These are phyloP conservation scores for Cryphonectria carpinicola DNA, from an alignment of 2,329 filamentous ascomycete species.

Conservation along the genomic window DNA sequence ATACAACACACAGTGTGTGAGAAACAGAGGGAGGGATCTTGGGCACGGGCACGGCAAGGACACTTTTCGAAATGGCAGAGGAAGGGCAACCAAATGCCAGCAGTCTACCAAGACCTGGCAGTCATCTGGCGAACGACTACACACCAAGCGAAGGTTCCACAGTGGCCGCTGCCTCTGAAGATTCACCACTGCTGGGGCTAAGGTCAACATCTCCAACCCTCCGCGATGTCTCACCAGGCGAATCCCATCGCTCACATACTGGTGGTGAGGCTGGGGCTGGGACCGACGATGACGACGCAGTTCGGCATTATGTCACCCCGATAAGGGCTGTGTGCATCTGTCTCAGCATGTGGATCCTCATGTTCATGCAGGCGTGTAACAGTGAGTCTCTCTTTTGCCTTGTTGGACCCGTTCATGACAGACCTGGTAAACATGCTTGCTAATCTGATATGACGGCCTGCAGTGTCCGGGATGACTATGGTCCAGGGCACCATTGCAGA, in stretches of 20 bases:
- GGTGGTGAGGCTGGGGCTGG: not conserved
- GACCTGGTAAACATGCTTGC: not conserved
- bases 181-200: slow-evolving; percentile 37
- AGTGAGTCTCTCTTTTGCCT: not conserved
- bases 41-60: not conserved
- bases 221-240: slow-evolving; percentile 29
- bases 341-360: slow-evolving; percentile 57
- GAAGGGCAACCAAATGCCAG: not conserved
- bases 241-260: not conserved
- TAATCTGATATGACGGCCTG: slow-evolving; percentile 37
- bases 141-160: slow-evolving; percentile 14
- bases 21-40: not conserved
- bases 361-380: slow-evolving; percentile 59
- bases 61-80: not conserved
- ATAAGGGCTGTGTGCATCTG: slow-evolving; percentile 51
- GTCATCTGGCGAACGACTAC: not conserved
- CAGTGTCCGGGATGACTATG: slow-evolving; percentile 75
- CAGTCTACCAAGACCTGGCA: not conserved
- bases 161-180: slow-evolving; percentile 31
- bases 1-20: not conserved
- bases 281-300: slow-evolving; percentile 18
- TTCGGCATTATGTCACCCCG: slow-evolving; percentile 30
- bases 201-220: slow-evolving; percentile 32
- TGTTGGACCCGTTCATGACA: not conserved
- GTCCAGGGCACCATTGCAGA: slow-evolving; percentile 77